Percentiles rank a stretch among this genome's conserved stretches.
phyloP scores from a whole-genome alignment of 306 rosid species.

The Vicia sativa region DNA sequence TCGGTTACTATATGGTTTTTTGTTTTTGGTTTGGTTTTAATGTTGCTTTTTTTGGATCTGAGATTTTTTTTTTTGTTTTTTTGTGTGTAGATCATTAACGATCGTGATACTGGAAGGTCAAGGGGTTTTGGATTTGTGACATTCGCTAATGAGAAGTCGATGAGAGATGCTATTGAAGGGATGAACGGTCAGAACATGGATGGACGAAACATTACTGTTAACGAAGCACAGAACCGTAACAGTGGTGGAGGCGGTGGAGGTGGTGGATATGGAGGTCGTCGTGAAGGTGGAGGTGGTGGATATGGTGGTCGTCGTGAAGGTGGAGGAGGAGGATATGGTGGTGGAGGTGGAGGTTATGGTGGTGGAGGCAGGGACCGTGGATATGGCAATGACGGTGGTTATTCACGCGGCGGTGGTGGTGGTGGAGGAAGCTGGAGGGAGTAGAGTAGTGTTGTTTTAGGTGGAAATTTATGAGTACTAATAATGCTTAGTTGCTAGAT shows the following conservation, averaged over 20 bases:
- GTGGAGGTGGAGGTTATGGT: background rate
- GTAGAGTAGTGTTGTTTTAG: background rate
- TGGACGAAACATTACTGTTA: slow-evolving; percentile 89
- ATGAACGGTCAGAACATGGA: slow-evolving; percentile 68
- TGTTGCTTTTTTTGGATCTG: slow-evolving; percentile 17
- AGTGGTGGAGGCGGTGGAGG: slow-evolving; percentile 37
- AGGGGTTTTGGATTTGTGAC: slow-evolving; percentile 22
- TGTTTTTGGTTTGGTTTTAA: background rate
- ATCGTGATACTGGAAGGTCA: slow-evolving; percentile 49
- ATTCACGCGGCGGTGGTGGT: slow-evolving; percentile 43
- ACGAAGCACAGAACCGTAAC: slow-evolving; percentile 85
- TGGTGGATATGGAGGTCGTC: background rate
- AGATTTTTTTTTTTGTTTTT: rapidly evolving
- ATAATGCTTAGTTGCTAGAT: background rate
- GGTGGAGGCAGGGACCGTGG: slow-evolving; percentile 12
- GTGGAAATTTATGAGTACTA: background rate
- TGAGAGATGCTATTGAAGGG: slow-evolving; percentile 18
- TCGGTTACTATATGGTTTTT: slow-evolving; percentile 28
- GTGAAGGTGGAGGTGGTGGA: background rate
- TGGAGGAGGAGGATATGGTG: slow-evolving; percentile 17
- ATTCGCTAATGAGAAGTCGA: background rate
- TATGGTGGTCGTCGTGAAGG: slow-evolving; percentile 33
- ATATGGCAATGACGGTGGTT: slow-evolving; percentile 21
- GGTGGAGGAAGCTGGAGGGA: slow-evolving; percentile 64
- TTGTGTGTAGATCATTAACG: slow-evolving; percentile 65